These are phyloP conservation scores for Spergularia bocconei DNA, from an alignment of 148 eudicot genomes.

Conservation along the genomic window DNA sequence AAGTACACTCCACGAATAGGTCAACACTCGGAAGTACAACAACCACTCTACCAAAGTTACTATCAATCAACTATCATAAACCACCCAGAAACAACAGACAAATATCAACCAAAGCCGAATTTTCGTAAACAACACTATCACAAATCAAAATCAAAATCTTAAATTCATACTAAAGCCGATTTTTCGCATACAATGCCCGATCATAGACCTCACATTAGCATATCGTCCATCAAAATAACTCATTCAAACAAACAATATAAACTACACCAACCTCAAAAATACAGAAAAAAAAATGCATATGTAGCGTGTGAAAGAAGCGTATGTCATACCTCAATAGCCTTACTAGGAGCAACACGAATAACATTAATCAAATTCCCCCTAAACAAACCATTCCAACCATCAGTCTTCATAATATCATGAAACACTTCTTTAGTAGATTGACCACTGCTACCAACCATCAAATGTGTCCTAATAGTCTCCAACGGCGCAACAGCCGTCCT, in stretches of 20 bases:
- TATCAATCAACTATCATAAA: neutral
- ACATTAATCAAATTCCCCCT: conserved; percentile 94
- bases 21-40: neutral
- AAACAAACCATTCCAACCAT: conserved; percentile 93
- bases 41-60: neutral
- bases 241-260: neutral
- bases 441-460: conserved; percentile 99
- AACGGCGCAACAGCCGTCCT: conserved; percentile 94
- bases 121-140: no score
- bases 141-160: no score
- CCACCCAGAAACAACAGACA: neutral
- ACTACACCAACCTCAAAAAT: neutral
- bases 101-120: no score
- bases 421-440: conserved; percentile 79
- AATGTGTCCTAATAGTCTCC: conserved; percentile 97
- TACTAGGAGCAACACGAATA: conserved; percentile 93
- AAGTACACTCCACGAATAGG: conserved; percentile 12
- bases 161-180: neutral
- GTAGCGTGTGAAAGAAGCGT: neutral
- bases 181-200: neutral
- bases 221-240: neutral
- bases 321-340: conserved; percentile 87
- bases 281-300: neutral
- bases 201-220: neutral
- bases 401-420: conserved; percentile 69